Base-by-base conservation (phyloP, 2,329 filamentous ascomycete species). In the Rutstroemia sp. region DNA sequence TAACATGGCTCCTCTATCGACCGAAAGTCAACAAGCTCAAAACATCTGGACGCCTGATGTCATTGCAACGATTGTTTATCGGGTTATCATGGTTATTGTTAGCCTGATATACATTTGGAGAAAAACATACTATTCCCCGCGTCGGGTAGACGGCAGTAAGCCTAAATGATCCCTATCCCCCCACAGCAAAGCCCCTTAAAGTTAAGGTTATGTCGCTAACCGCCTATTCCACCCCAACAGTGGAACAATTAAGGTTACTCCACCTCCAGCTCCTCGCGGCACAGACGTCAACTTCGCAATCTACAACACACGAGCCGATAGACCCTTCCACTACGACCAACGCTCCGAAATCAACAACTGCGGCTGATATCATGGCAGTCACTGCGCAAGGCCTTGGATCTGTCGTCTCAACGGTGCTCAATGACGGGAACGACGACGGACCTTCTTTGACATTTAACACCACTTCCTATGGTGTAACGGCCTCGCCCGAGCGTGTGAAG, bases 101-200 rank as follows among this genome's bases (percentile, higher is more conserved):
- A 45, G 54, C 27, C 50, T 59, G 5, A n/a, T 41, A 9, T 58
- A 58, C 39, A 51, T 52, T 18, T 59, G 58, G 58, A 54, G 27
- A 21, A 57, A 49, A 25, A 12, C 9, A 14, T 34, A 34, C 10
- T 34, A 34, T 34, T 34, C 30, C 3, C 30, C 30, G 30, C 10
- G 30, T 34, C 4, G 2, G 30, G 30, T 14, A 12, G 30, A 34
- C 10, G 30, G 30, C 30, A 34, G 30, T 34, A 34, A 34, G 30
- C 10, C 10, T 34, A 34, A 34, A 4, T 12, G 10, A 34, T 3
- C 30, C 9, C 30, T 34, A 34, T 34, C 4, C 30, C 30, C 9
- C n/a, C n/a, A n/a, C n/a, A n/a, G n/a, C n/a, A n/a, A n/a, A n/a
- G 9, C 30, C 30, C 16, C 39, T 14, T 42, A n/a, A 19, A n/a